Evolutionary conservation across 139 green algal genomes (phyloP).

Genomic region (Micractinium sp.): DNA sequence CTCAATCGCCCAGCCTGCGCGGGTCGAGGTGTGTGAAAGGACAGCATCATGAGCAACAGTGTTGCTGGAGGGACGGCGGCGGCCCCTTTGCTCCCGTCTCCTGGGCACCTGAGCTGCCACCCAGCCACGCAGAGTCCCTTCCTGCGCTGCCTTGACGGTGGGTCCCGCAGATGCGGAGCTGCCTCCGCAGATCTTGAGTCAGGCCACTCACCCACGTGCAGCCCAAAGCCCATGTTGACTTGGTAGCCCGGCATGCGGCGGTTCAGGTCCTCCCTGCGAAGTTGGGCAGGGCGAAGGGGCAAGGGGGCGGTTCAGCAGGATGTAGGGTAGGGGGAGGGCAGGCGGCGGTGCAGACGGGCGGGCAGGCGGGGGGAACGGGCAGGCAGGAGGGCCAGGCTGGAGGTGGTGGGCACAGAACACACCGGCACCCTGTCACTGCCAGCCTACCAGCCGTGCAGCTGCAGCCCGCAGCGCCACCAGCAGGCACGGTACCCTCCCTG

Average conservation of each 20-base stretch:
- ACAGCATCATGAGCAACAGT: neutral
- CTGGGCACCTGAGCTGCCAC: too few relatives aligned
- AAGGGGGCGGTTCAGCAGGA: neutral
- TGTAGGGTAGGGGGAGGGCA: neutral
- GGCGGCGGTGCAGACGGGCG: neutral
- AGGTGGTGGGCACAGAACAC: too few relatives aligned
- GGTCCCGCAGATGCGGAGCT: neutral
- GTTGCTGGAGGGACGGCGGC: too few relatives aligned
- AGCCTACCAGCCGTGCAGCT: neutral
- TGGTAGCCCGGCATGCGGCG: conserved; percentile 78
- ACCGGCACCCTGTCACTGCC: too few relatives aligned
- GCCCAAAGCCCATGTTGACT: conserved; percentile 90
- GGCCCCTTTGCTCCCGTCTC: too few relatives aligned
- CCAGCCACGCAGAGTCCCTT: too few relatives aligned
- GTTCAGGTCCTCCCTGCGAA: conserved; percentile 64
- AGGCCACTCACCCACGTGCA: conserved; percentile 78
- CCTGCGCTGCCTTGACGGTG: too few relatives aligned
- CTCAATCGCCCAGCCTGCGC: conserved; percentile 94
- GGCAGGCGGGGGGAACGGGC: neutral
- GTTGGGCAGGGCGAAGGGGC: too few relatives aligned
- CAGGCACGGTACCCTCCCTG: neutral
- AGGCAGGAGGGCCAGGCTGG: neutral
- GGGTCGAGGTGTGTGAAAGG: neutral
- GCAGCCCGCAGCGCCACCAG: neutral
- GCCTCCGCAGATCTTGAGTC: neutral